These are phyloP conservation scores for Solanum hybrid DNA, from an alignment of 305 asterid species.

Conservation along the genomic window DNA sequence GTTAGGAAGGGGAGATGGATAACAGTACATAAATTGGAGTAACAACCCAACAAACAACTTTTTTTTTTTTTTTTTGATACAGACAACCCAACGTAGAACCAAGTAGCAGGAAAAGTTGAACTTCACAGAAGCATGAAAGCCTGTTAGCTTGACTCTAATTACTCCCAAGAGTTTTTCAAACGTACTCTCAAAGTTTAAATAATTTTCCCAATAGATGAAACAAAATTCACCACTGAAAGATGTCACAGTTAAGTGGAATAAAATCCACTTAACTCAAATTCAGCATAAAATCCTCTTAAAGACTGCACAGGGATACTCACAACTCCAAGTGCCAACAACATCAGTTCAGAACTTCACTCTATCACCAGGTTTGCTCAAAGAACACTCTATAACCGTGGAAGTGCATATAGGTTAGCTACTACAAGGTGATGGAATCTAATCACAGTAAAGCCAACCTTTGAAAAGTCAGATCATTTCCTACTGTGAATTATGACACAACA, in stretches of 20 bases:
- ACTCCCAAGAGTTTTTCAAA: not conserved
- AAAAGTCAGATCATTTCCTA: constrained; percentile 2
- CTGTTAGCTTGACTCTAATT: not conserved
- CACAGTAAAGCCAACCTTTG: not conserved
- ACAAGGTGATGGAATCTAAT: not conserved
- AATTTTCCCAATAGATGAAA: not conserved
- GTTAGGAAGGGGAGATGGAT: not conserved
- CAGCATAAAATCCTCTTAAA: not conserved
- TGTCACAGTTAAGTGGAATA: not conserved
- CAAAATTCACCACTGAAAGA: not conserved
- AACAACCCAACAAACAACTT: not conserved
- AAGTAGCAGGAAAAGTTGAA: not conserved
- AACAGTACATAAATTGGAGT: not conserved
- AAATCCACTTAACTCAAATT: not conserved
- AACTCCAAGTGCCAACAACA: not conserved
- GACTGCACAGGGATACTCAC: not conserved
- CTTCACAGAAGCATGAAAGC: not conserved
- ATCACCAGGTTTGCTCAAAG: not conserved
- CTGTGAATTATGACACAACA: not conserved
- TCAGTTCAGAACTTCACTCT: not conserved
- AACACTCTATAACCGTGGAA: not conserved
- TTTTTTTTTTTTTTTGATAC: not conserved
- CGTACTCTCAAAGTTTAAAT: not conserved
- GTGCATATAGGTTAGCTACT: not conserved
- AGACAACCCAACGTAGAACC: not conserved